phyloP scores from a whole-genome alignment of 495 filamentous ascomycete genomes.

The Usnea hakonensis region DNA sequence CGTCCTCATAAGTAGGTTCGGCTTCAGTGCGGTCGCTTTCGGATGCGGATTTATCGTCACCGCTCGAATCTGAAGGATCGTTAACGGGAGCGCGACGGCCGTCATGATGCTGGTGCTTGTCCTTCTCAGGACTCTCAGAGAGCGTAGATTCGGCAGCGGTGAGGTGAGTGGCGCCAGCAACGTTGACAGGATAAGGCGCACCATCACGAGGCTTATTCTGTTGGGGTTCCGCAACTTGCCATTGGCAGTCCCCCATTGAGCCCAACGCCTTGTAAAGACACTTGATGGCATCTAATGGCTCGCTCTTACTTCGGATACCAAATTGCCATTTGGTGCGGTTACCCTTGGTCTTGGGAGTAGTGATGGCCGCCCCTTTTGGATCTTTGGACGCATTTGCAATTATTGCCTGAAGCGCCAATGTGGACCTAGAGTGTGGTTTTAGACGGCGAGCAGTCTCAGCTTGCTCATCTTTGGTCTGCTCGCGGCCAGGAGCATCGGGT shows the following conservation, averaged over 20 bases:
- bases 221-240: slow-evolving; percentile 50
- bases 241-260: slow-evolving; percentile 72
- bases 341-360: slow-evolving; percentile 34
- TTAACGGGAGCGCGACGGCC: slow-evolving; percentile 1
- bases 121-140: slow-evolving; percentile 24
- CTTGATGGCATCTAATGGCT: slow-evolving; percentile 83
- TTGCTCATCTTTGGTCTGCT: slow-evolving; percentile 68
- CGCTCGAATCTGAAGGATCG: background rate
- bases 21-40: slow-evolving; percentile 22
- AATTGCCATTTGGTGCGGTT: slow-evolving; percentile 90
- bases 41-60: slow-evolving; percentile 1
- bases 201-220: slow-evolving; percentile 17
- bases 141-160: slow-evolving; percentile 15
- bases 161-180: slow-evolving; percentile 24
- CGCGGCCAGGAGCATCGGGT: slow-evolving; percentile 26
- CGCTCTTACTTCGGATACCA: slow-evolving; percentile 87
- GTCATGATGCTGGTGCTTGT: slow-evolving; percentile 6
- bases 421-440: slow-evolving; percentile 65
- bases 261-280: slow-evolving; percentile 87
- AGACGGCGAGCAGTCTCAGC: slow-evolving; percentile 66
- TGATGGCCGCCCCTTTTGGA: slow-evolving; percentile 57
- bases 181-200: slow-evolving; percentile 23
- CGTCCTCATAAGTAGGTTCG: slow-evolving; percentile 23
- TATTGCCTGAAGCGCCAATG: slow-evolving; percentile 43
- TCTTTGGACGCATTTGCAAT: slow-evolving; percentile 51